phyloP scores from a whole-genome alignment of 495 filamentous ascomycete species.

The Terfezia claveryi region DNA sequence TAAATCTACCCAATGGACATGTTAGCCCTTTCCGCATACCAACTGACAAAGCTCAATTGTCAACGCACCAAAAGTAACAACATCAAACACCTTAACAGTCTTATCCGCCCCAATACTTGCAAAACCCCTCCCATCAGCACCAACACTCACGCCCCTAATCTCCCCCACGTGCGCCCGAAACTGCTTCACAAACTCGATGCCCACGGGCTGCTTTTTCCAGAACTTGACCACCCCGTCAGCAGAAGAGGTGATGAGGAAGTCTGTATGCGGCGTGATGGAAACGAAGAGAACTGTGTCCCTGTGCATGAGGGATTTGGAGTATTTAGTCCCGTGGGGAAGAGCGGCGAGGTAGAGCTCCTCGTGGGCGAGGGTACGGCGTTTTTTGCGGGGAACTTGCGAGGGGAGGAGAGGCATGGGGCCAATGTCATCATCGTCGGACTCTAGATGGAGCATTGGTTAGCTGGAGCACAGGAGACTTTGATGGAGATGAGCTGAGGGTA shows the following conservation, averaged over 20 bases:
- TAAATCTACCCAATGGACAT: constrained; percentile 32
- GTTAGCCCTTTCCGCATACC: constrained; percentile 3
- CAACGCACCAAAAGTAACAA: constrained; percentile 58
- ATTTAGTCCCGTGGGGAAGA: constrained; percentile 57
- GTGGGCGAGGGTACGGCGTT: constrained; percentile 71
- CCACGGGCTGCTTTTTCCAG: constrained; percentile 87
- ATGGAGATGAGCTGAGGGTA: not conserved
- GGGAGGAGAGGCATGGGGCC: constrained; percentile 58
- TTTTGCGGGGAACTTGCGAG: constrained; percentile 54
- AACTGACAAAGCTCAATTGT: not conserved
- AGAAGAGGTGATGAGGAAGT: constrained; percentile 85
- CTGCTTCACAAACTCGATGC: constrained; percentile 95
- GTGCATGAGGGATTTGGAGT: constrained; percentile 97
- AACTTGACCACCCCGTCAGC: constrained; percentile 91
- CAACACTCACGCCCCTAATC: constrained; percentile 59
- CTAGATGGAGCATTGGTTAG: not conserved
- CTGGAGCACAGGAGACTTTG: not conserved
- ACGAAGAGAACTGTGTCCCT: constrained; percentile 76
- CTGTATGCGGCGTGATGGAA: constrained; percentile 68
- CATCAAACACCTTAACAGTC: constrained; percentile 88
- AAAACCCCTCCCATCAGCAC: constrained; percentile 80
- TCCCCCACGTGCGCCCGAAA: constrained; percentile 78
- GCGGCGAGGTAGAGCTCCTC: constrained; percentile 87
- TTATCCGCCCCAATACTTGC: constrained; percentile 72
- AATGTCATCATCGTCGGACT: constrained; percentile 83